Conservation (phyloP, 2,329 filamentous ascomycete species). For the Ascosphaera apis region DNA sequence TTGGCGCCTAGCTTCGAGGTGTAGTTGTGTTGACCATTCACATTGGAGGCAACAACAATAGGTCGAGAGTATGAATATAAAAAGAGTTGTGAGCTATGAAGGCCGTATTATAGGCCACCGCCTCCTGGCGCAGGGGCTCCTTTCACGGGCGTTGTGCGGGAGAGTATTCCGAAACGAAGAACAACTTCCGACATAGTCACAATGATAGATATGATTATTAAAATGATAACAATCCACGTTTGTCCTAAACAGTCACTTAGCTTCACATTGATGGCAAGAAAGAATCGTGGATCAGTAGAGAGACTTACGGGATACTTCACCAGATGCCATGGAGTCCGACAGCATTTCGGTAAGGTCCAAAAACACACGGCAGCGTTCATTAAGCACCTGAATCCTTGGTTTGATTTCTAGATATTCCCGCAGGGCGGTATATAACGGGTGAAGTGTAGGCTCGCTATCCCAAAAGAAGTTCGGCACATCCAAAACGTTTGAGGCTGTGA, state of each 20-base stretch:
- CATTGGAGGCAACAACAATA: too few relatives aligned
- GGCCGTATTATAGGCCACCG: too few relatives aligned
- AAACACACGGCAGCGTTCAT: constrained; percentile 90
- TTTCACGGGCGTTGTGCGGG: constrained; percentile 8
- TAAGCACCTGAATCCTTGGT: constrained; percentile 83
- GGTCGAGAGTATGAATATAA: too few relatives aligned
- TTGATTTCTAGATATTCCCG: constrained; percentile 97
- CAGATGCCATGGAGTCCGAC: constrained; percentile 73
- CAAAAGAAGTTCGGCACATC: constrained; percentile 97
- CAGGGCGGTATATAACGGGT: constrained; percentile 82
- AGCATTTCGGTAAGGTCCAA: constrained; percentile 89
- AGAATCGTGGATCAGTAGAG: neutral
- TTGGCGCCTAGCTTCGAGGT: too few relatives aligned
- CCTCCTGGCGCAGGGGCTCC: constrained; percentile 1
- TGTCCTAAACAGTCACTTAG: constrained; percentile 27
- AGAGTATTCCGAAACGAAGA: constrained; percentile 58
- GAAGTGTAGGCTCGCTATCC: constrained; percentile 86
- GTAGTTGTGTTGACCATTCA: too few relatives aligned
- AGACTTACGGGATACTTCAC: constrained; percentile 58
- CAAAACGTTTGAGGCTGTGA: constrained; percentile 69
- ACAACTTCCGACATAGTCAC: constrained; percentile 81
- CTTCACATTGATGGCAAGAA: neutral
- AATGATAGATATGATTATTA: constrained; percentile 75
- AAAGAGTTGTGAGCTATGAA: too few relatives aligned
- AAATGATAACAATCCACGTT: constrained; percentile 93